phyloP scores from a whole-genome alignment of 768 basidiomycete species.

The Tulasnella sp. region DNA sequence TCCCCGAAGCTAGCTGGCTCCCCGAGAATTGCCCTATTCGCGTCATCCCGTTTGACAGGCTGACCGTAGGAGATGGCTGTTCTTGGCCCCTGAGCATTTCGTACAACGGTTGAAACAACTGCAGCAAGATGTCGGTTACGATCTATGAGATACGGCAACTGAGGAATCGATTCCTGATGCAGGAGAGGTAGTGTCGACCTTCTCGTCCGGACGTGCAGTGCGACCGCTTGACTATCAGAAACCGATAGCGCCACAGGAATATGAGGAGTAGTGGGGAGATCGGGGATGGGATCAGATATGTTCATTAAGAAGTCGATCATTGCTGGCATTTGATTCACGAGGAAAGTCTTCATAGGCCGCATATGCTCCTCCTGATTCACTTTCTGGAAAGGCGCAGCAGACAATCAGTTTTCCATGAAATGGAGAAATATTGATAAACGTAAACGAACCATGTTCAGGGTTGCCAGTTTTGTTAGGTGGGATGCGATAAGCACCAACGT shows the following conservation, averaged over 20 bases:
- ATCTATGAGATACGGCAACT: conserved; percentile 65
- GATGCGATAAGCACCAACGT: conserved; percentile 80
- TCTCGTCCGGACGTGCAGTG: background rate
- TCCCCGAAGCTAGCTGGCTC: background rate
- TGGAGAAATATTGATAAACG: background rate
- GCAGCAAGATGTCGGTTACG: conserved; percentile 68
- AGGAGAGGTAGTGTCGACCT: conserved; percentile 41
- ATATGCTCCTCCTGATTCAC: conserved; percentile 74
- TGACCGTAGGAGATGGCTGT: background rate
- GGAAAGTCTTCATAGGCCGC: conserved; percentile 64
- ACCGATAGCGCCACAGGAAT: conserved; percentile 46
- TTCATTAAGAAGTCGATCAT: conserved; percentile 62
- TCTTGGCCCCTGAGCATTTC: conserved; percentile 34
- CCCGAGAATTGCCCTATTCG: background rate
- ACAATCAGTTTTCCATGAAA: background rate
- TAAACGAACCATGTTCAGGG: conserved; percentile 56
- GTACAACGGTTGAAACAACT: conserved; percentile 64
- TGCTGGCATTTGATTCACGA: conserved; percentile 47
- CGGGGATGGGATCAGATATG: conserved; percentile 21
- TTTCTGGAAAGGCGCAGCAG: conserved; percentile 30
- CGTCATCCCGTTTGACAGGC: background rate
- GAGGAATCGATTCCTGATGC: conserved; percentile 58
- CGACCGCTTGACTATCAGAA: background rate
- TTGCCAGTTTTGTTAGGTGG: conserved; percentile 82
- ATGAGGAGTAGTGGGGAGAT: conserved; percentile 29